A percentile compares a stretch with the other conserved stretches of the same genome.
Evolutionary conservation across 169 alveolate species (phyloP).

Genomic region (Plasmodium falciparum): DNA sequence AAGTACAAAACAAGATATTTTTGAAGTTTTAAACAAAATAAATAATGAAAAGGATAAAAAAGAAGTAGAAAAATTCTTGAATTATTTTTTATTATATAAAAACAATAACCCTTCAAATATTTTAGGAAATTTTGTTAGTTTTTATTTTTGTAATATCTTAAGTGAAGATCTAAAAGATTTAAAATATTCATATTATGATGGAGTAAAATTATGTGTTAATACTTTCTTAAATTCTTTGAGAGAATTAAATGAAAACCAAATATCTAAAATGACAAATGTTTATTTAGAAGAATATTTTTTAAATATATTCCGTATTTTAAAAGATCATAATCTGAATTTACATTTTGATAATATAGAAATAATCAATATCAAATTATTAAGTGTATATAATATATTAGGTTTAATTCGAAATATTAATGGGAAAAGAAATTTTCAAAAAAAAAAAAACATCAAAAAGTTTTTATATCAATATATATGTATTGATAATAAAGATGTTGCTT

Average conservation of each 20-base stretch:
- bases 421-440: slow-evolving; percentile 33
- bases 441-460: slow-evolving; percentile 74
- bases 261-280: slow-evolving; percentile 67
- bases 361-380: slow-evolving; percentile 35
- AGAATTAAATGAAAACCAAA: slow-evolving; percentile 63
- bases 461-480: slow-evolving; percentile 75
- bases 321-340: slow-evolving; percentile 43
- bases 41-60: slow-evolving; percentile 19
- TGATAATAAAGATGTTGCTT: slow-evolving; percentile 55
- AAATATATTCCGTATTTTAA: slow-evolving; percentile 72
- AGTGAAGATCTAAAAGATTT: slow-evolving; percentile 70
- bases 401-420: slow-evolving; percentile 58
- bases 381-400: slow-evolving; percentile 65
- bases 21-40: slow-evolving; percentile 55
- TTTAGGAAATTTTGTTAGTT: slow-evolving; percentile 65
- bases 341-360: slow-evolving; percentile 69
- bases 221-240: slow-evolving; percentile 44
- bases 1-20: slow-evolving; percentile 35
- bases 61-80: slow-evolving; percentile 67
- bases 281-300: slow-evolving; percentile 75
- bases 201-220: slow-evolving; percentile 66
- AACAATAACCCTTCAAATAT: slow-evolving; percentile 29
- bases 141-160: slow-evolving; percentile 67
- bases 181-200: slow-evolving; percentile 61
- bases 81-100: slow-evolving; percentile 60